A percentile compares a stretch with the other conserved stretches of the same genome.
Conservation (phyloP, 169 alveolate species). For the Plasmodium billcollinsi region DNA sequence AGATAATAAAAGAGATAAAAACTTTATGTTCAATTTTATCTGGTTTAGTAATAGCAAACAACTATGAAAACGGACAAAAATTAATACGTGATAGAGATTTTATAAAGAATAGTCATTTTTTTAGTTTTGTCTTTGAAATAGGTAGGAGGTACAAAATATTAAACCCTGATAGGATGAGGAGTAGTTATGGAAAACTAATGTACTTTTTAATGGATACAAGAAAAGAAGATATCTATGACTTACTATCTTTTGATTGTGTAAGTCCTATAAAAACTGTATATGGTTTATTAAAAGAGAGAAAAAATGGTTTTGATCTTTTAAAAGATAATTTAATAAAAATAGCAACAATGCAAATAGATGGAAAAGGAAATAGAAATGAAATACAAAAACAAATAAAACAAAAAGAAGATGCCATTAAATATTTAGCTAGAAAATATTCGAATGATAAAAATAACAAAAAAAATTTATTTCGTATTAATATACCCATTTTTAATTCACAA, state of each 20-base stretch:
- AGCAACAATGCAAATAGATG: constrained; percentile 89
- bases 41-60: constrained; percentile 93
- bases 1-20: constrained; percentile 88
- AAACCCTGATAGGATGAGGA: constrained; percentile 94
- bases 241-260: constrained; percentile 88
- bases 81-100: constrained; percentile 88
- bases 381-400: constrained; percentile 85
- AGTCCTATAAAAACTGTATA: constrained; percentile 91
- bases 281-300: constrained; percentile 84
- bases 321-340: constrained; percentile 88
- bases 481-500: constrained; percentile 81
- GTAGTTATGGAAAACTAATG: constrained; percentile 91
- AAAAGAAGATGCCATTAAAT: constrained; percentile 86
- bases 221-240: constrained; percentile 89
- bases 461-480: constrained; percentile 65
- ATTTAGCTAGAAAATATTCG: constrained; percentile 80
- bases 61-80: constrained; percentile 92
- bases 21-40: constrained; percentile 92
- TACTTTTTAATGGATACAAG: constrained; percentile 93
- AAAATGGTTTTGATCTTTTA: constrained; percentile 87
- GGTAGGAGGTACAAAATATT: constrained; percentile 93
- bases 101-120: constrained; percentile 86
- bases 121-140: constrained; percentile 91
- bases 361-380: constrained; percentile 74
- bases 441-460: constrained; percentile 63